Conservation (phyloP, 352 stramenopile species). For the Phytophthora citrophthora region DNA sequence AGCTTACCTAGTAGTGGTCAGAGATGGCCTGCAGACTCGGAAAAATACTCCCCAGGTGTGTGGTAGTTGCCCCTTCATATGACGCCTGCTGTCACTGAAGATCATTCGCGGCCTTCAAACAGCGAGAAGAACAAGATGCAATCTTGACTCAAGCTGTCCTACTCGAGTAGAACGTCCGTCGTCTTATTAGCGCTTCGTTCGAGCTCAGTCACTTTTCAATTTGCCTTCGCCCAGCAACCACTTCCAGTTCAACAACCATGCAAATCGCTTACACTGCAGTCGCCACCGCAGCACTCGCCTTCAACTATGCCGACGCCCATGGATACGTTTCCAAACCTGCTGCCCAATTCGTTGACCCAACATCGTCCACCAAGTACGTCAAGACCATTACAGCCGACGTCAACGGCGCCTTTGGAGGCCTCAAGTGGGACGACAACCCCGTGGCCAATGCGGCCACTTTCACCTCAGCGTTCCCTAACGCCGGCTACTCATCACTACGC, state of each 20-base stretch:
- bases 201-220: constrained; percentile 26
- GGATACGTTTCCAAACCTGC: constrained; percentile 56
- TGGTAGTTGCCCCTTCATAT: background rate
- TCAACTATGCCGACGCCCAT: constrained; percentile 41
- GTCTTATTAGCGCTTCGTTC: constrained; percentile 4
- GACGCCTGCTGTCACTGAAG: constrained; percentile 18
- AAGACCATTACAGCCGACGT: constrained; percentile 46
- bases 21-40: constrained; percentile 12
- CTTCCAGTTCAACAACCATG: constrained; percentile 11
- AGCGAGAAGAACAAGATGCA: background rate
- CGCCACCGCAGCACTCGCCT: constrained; percentile 10
- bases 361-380: constrained; percentile 42
- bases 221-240: constrained; percentile 19
- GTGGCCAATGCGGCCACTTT: constrained; percentile 52
- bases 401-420: constrained; percentile 48
- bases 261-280: constrained; percentile 9
- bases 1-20: constrained; percentile 9
- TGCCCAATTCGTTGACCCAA: constrained; percentile 42
- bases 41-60: constrained; percentile 13
- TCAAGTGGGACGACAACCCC: constrained; percentile 65
- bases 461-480: constrained; percentile 41
- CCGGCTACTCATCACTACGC: constrained; percentile 51
- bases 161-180: background rate
- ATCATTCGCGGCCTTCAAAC: constrained; percentile 16
- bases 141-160: too few relatives aligned